Evolutionary conservation across 305 asterid genomes (phyloP).

Genomic region (Ajuga reptans): DNA sequence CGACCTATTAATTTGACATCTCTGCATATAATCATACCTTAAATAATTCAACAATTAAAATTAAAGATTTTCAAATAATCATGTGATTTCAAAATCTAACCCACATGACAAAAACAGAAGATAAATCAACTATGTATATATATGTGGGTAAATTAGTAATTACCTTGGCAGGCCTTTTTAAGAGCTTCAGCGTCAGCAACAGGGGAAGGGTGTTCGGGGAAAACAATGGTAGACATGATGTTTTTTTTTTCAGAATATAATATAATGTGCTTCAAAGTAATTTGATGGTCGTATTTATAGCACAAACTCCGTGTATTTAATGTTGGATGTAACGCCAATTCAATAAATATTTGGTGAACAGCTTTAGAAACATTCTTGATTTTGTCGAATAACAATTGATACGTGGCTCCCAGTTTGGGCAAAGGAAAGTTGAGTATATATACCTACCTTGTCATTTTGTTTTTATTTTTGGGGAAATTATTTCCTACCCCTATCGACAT

Average conservation of each 20-base stretch:
- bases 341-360: background rate
- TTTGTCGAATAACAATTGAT: background rate
- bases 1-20: no score
- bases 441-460: no score
- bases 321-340: conserved; percentile 37
- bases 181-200: conserved; percentile 76
- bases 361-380: background rate
- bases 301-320: background rate
- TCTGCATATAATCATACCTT: no score
- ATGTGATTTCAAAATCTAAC: no score
- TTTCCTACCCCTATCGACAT: no score
- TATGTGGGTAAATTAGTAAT: background rate
- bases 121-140: background rate
- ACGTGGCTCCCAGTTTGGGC: conserved; percentile 14
- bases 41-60: no score
- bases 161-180: conserved; percentile 65
- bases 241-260: background rate
- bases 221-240: conserved; percentile 52
- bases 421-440: background rate
- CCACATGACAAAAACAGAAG: no score
- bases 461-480: no score
- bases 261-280: background rate
- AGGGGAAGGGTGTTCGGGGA: conserved; percentile 63
- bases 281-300: conserved; percentile 29
- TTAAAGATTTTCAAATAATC: no score